phyloP scores from a whole-genome alignment of 805 yeast genomes.

The Myxozyma geophila region DNA sequence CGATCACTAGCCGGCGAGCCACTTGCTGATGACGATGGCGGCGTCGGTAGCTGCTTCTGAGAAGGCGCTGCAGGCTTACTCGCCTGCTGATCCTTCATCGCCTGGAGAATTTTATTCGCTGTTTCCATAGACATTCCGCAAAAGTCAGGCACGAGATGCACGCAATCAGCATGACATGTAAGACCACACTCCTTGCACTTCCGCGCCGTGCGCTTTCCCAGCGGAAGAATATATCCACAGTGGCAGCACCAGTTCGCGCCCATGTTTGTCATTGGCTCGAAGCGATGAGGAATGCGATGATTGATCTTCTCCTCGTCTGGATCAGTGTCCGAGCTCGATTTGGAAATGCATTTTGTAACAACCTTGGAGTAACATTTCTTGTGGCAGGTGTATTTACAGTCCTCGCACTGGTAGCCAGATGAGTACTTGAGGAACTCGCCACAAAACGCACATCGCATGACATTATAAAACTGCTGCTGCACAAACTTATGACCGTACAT shows the following conservation, averaged over 20 bases:
- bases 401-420: slow-evolving; percentile 79
- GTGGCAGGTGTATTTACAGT: slow-evolving; percentile 77
- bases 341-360: slow-evolving; percentile 79
- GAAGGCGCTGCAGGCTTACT: not conserved
- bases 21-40: not conserved
- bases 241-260: slow-evolving; percentile 99
- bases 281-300: slow-evolving; percentile 96
- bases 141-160: slow-evolving; percentile 94
- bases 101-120: slow-evolving; percentile 84
- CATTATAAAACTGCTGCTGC: slow-evolving; percentile 90
- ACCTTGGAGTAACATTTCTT: slow-evolving; percentile 78
- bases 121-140: slow-evolving; percentile 99
- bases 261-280: slow-evolving; percentile 87
- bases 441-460: slow-evolving; percentile 97
- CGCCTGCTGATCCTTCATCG: slow-evolving; percentile 48
- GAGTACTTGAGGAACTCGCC: slow-evolving; percentile 88
- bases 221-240: slow-evolving; percentile 94
- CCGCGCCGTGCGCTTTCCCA: slow-evolving; percentile 91
- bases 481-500: slow-evolving; percentile 94
- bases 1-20: not conserved
- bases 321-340: slow-evolving; percentile 65
- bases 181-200: slow-evolving; percentile 76
- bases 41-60: slow-evolving; percentile 2
- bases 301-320: slow-evolving; percentile 81
- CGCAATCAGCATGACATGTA: slow-evolving; percentile 91